Conservation (phyloP, 441 rosid genomes). For the Populus hybrid region DNA sequence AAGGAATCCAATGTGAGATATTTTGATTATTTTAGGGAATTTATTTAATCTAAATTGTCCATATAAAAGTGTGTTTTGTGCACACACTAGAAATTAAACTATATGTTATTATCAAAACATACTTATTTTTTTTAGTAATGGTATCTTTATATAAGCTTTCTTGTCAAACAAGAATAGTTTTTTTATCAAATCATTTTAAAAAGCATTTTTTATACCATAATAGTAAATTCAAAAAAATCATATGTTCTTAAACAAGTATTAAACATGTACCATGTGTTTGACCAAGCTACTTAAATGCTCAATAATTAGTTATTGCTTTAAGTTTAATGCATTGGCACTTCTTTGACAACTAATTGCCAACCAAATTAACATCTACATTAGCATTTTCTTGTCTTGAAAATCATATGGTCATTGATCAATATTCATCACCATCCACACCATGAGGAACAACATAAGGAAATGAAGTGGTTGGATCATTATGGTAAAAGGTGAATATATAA, state of each 20-base stretch:
- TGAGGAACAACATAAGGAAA: not conserved
- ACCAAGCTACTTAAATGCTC: not conserved
- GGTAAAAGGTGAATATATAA: not conserved
- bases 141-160: too few relatives aligned
- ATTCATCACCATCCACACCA: not conserved
- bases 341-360: conserved; percentile 15
- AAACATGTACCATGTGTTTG: not conserved
- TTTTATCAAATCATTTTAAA: too few relatives aligned
- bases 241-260: not conserved
- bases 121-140: too few relatives aligned
- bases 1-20: too few relatives aligned
- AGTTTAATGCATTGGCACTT: not conserved
- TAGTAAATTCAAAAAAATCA: too few relatives aligned
- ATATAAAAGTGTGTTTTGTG: too few relatives aligned
- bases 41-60: too few relatives aligned
- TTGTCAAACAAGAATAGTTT: too few relatives aligned
- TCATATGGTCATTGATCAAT: not conserved
- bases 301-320: not conserved
- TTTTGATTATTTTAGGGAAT: not conserved
- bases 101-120: too few relatives aligned
- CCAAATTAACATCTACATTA: conserved; percentile 14
- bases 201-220: too few relatives aligned
- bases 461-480: conserved; percentile 4
- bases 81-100: too few relatives aligned
- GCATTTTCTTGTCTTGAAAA: not conserved